Conservation (phyloP, 208 protist species). For the Trypanosoma avium region DNA sequence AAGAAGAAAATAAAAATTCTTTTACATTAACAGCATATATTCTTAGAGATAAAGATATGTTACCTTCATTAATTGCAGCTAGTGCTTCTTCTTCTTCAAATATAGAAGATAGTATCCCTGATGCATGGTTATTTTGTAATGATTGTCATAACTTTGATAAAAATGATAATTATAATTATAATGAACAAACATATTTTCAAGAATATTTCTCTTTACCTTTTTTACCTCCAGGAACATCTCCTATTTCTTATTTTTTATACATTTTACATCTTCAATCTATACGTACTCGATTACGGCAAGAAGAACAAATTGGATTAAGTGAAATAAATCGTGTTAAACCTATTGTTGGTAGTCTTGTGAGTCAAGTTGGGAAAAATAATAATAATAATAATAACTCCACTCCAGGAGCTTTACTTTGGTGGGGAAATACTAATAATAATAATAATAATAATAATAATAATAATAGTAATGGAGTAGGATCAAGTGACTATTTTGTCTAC, state of each 20-base stretch:
- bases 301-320: neutral
- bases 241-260: constrained; percentile 67
- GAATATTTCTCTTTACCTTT: constrained; percentile 30
- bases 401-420: constrained; percentile 17
- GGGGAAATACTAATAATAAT: constrained; percentile 1
- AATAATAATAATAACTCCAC: neutral
- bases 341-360: too few species aligned
- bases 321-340: constrained; percentile 6
- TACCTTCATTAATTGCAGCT: constrained; percentile 60
- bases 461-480: neutral
- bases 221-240: constrained; percentile 60
- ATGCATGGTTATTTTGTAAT: constrained; percentile 55
- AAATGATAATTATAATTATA: neutral
- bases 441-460: neutral
- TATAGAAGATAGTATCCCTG: constrained; percentile 25
- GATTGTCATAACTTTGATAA: neutral
- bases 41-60: constrained; percentile 68
- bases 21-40: constrained; percentile 41
- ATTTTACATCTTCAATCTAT: constrained; percentile 30
- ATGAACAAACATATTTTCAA: neutral
- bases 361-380: too few species aligned
- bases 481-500: constrained; percentile 11
- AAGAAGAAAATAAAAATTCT: neutral
- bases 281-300: constrained; percentile 20
- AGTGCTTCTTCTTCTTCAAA: constrained; percentile 27